Evolutionary conservation across 2,329 filamentous ascomycete species (phyloP), one percentile per base, ranked within the genome.

Genomic region (Calonectria naviculata): DNA sequence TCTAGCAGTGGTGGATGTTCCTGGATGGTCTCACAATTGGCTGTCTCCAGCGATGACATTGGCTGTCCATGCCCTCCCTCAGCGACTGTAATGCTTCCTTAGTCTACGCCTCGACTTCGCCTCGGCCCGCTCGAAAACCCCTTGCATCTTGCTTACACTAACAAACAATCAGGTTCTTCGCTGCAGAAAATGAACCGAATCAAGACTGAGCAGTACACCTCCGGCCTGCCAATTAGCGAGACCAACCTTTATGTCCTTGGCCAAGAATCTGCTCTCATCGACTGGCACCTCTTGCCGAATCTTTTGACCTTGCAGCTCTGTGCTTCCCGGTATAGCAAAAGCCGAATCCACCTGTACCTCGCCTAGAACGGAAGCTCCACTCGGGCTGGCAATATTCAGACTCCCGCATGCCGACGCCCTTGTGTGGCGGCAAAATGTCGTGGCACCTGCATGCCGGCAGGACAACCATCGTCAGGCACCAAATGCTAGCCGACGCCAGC

Each of bases 121-220:
- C 74, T 78, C 69, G 75, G 73, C 73, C 75, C 75, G 75, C 56
- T n/a, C n/a, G 31, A 21, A 26, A 24, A 47, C 44, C 58, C 34
- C 58, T 44, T 63, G 54, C 65, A 73, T 72, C 65, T 68, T 66
- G 38, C 60, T 41, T 4, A 49, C 52, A 28, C 38, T 38, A n/a
- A 17, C 58, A 19, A 26, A 28, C 31, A 19, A 26, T 24, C 31
- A 49, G 29, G 42, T 58, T 17, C 26, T 44, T 63, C 10, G 31
- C 31, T 54, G 28, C 63, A n/a, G 61, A 54, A 56, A 65, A 52
- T 15, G 17, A 29, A 4, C 36, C 19, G 13, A 26, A 19, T 21
- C 28, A 31, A 31, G 9, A 24, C 28, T 21, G 24, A 19, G 28
- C 38, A n/a, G 26, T 31, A 15, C 24, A 15, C n/a, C 12, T 28